Base-by-base conservation (phyloP, 371 early-diverging fungal species). In the Mucor sp. region DNA sequence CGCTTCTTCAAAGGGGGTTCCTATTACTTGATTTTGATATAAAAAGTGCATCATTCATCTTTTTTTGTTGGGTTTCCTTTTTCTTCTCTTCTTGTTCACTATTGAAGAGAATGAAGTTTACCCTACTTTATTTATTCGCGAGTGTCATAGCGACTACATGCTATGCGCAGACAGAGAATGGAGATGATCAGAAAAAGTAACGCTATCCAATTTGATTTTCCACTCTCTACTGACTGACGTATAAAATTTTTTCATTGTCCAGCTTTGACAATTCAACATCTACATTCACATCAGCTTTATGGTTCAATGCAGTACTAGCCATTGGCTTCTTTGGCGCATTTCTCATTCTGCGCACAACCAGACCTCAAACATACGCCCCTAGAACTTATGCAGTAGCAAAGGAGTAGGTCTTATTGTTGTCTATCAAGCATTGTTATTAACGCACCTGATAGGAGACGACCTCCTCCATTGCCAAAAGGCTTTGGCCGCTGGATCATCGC, bases 341-440 rank as follows among this genome's bases (percentile, higher is more conserved):
- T 60, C 73, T 76, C 63, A 62, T 92, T 23, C 72, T 91, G 43
- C 86, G 93, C n/a, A 81, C 68, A 8, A 68, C 60, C 37, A 67
- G 83, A 39, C 74, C 82, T 58, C 86, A 85, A 35, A 84, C 91
- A 19, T 94, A 91, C 64, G 85, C 88, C 56, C 93, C 94, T 12
- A 76, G 91, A 60, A 86, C 89, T 14, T 89, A 90, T 65, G 80
- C 90, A 14, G 86, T 90, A 27, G 77, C 68, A 23, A 82, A 89
- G 75, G 82, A 79, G 89, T 87, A 85, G 33, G 30, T 47, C 12
- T 14, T 47, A 17, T 17, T 41, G 15, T 15, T 60, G 55, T 25
- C 3, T 55, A 15, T 30, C 50, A 25, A 21, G 37, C 41, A 27
- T 39, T 58, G 19, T 37, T 65, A 27, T 47, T 32, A 35, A 57